These are phyloP conservation scores for Penicilliopsis zonata DNA, from an alignment of 495 filamentous ascomycete genomes.

Conservation along the genomic window DNA sequence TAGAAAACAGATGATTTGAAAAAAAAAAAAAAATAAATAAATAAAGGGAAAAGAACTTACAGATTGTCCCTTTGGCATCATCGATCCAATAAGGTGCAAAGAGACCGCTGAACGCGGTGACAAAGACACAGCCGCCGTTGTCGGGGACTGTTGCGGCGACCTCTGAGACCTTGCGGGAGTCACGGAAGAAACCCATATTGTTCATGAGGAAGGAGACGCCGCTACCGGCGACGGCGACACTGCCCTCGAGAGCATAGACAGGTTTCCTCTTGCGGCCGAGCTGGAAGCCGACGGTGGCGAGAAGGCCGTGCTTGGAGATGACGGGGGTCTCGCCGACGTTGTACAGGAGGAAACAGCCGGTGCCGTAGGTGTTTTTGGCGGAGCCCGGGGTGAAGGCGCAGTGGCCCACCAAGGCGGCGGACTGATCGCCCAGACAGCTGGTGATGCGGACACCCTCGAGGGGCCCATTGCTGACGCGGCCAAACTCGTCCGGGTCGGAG, in stretches of 20 bases:
- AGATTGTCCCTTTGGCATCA: slow-evolving; percentile 84
- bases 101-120: slow-evolving; percentile 90
- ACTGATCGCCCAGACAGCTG: slow-evolving; percentile 88
- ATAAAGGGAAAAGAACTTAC: slow-evolving; percentile 35
- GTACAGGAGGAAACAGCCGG: slow-evolving; percentile 89
- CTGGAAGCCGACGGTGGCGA: slow-evolving; percentile 83
- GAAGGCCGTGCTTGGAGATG: slow-evolving; percentile 76
- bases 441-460: slow-evolving; percentile 70
- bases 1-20: slow-evolving; percentile 5
- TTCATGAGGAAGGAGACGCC: slow-evolving; percentile 86
- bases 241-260: slow-evolving; percentile 86
- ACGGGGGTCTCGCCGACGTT: slow-evolving; percentile 88
- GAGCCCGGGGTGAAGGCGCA: slow-evolving; percentile 76
- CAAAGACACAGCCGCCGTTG: slow-evolving; percentile 85
- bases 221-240: slow-evolving; percentile 81
- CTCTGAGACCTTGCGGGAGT: slow-evolving; percentile 70
- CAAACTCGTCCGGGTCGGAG: slow-evolving; percentile 66
- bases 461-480: slow-evolving; percentile 49
- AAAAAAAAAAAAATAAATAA: neutral
- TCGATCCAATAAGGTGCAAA: slow-evolving; percentile 99
- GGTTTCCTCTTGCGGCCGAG: slow-evolving; percentile 49
- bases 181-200: slow-evolving; percentile 73
- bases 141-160: slow-evolving; percentile 74
- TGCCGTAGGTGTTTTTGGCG: slow-evolving; percentile 96
- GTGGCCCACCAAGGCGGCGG: slow-evolving; percentile 83